Evolutionary conservation across 305 asterid species (phyloP), one percentile per base, ranked within the genome.

Genomic region (Plantago coronopus): DNA sequence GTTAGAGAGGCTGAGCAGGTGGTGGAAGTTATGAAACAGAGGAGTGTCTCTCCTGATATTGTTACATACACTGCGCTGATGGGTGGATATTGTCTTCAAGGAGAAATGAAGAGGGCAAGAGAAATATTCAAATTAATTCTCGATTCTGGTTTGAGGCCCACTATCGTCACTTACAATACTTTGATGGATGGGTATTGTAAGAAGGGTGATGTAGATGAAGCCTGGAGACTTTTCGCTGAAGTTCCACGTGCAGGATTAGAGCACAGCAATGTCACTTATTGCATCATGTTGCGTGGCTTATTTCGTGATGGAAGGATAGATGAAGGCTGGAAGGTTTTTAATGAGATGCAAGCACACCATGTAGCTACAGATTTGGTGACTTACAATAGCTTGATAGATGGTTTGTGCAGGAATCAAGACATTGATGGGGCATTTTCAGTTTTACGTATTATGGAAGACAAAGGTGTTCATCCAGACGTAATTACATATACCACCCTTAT

Each of bases 151-250:
- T n/a, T 49, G 19, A 1, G 18, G 55, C 19, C 17, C 19, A 7
- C 55, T 25, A 49, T 25, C 27, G 19, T 15, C 18, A 2, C 20
- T 10, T 23, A 49, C 1, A 7, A 27, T 10, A 11, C 55, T n/a
- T 49, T 49, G 55, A 49, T 49, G 5, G 31, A 20, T 49, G 55
- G 55, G 19, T 49, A 4, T n/a, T n/a, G n/a, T n/a, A n/a, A n/a
- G n/a, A n/a, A n/a, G n/a, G n/a, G n/a, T n/a, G n/a, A n/a, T n/a
- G n/a, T n/a, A n/a, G n/a, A n/a, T n/a, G n/a, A n/a, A n/a, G n/a
- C n/a, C n/a, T n/a, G n/a, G n/a, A n/a, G 15, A 49, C 55, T 49
- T 20, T 49, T 20, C 1, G n/a, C 12, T 49, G 31, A 49, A 21
- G 15, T 49, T 49, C 55, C 55, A 0, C 31, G 55, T 21, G 55